These are phyloP conservation scores for Dothistroma pini DNA, from an alignment of 2,329 filamentous ascomycete genomes.

Conservation along the genomic window DNA sequence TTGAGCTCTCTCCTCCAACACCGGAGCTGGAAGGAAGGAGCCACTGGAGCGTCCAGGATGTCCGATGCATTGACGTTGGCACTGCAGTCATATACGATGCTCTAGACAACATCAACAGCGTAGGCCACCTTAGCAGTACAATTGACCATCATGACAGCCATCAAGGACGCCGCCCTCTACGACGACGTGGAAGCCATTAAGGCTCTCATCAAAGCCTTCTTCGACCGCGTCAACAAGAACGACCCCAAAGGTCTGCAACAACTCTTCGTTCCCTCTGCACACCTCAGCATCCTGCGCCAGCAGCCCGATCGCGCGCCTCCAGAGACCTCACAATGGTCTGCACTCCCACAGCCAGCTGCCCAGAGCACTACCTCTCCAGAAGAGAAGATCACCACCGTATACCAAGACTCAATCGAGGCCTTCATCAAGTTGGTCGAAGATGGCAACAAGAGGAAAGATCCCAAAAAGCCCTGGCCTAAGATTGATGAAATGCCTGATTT, in stretches of 20 bases:
- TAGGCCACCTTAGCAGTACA: not conserved
- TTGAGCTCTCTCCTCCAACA: not conserved
- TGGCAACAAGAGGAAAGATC: constrained; percentile 14
- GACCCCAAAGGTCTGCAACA: constrained; percentile 57
- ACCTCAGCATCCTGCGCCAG: constrained; percentile 41
- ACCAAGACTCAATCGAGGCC: constrained; percentile 16
- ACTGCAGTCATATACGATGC: not conserved
- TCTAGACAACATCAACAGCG: not conserved
- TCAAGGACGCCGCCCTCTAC: constrained; percentile 15
- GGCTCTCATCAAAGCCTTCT: constrained; percentile 21
- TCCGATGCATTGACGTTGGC: not conserved
- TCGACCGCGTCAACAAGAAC: constrained; percentile 22
- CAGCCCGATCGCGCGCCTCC: constrained; percentile 14
- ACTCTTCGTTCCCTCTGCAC: constrained; percentile 74
- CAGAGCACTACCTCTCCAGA: not conserved
- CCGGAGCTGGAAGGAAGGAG: not conserved
- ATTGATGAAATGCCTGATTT: constrained; percentile 18
- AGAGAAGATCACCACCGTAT: constrained; percentile 8
- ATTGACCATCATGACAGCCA: constrained; percentile 1
- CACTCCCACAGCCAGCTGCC: not conserved
- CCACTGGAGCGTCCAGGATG: not conserved
- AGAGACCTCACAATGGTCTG: constrained; percentile 1
- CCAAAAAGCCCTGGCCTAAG: constrained; percentile 12
- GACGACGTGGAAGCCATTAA: constrained; percentile 17
- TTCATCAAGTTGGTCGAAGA: constrained; percentile 20